phyloP scores from a whole-genome alignment of 2,329 filamentous ascomycete species.

The Fusarium neocosmosporiellum region DNA sequence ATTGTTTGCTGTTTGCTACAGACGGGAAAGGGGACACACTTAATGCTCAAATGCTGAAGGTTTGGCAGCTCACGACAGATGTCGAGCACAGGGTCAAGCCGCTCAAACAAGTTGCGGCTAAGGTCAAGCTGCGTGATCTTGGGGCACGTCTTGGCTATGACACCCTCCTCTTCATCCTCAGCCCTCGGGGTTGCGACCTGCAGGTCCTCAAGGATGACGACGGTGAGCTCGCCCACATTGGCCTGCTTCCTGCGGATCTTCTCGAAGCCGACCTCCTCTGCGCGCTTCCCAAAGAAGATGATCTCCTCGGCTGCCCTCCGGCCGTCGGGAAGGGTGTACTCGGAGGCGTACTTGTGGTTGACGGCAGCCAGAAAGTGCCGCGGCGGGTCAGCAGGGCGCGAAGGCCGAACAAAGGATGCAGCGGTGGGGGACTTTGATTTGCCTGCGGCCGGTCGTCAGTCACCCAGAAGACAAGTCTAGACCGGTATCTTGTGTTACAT shows the following conservation, averaged over 20 bases:
- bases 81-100: constrained; percentile 72
- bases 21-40: constrained; percentile 63
- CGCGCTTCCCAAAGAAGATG: constrained; percentile 81
- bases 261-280: constrained; percentile 94
- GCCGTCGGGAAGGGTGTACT: constrained; percentile 52
- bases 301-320: constrained; percentile 62
- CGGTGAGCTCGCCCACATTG: constrained; percentile 79
- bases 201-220: constrained; percentile 84
- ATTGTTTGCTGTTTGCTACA: background rate
- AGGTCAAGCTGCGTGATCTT: constrained; percentile 84
- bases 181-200: constrained; percentile 61
- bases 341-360: constrained; percentile 83
- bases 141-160: constrained; percentile 66
- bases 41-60: constrained; percentile 75
- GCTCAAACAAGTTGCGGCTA: constrained; percentile 83
- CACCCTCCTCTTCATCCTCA: constrained; percentile 44
- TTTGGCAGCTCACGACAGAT: constrained; percentile 78
- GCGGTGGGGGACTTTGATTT: constrained; percentile 74
- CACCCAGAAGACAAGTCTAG: background rate
- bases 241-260: constrained; percentile 88
- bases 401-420: constrained; percentile 88
- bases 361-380: constrained; percentile 84
- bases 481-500: constrained; percentile 64
- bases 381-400: constrained; percentile 73
- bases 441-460: constrained; percentile 50